Conservation (phyloP, 495 filamentous ascomycete species). For the Penicillium paxilli region DNA sequence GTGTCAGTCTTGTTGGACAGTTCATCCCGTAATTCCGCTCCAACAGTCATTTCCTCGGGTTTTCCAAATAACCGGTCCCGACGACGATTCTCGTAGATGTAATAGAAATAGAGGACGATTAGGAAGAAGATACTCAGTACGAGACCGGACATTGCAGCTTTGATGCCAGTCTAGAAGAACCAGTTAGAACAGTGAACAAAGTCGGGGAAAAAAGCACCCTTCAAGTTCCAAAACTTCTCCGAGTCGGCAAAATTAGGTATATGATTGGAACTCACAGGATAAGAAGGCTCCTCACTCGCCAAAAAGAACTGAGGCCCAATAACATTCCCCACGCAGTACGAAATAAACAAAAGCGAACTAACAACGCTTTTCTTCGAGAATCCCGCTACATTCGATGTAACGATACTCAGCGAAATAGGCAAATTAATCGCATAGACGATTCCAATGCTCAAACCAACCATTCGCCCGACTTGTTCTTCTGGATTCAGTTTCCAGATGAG, state of each 20-base stretch:
- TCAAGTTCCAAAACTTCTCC: background rate
- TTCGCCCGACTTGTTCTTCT: slow-evolving; percentile 48
- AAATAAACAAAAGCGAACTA: slow-evolving; percentile 29
- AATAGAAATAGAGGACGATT: slow-evolving; percentile 25
- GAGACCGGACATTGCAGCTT: slow-evolving; percentile 31
- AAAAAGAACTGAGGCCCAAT: slow-evolving; percentile 40
- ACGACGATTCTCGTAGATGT: slow-evolving; percentile 29
- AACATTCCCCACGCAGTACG: slow-evolving; percentile 57
- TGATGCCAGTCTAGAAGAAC: slow-evolving; percentile 32
- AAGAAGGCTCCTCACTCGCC: slow-evolving; percentile 31
- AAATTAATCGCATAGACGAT: slow-evolving; percentile 54
- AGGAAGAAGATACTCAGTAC: slow-evolving; percentile 30
- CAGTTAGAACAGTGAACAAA: background rate
- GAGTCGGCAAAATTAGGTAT: too few relatives aligned
- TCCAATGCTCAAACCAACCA: slow-evolving; percentile 55
- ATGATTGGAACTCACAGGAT: slow-evolving; percentile 31
- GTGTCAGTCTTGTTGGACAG: slow-evolving; percentile 36
- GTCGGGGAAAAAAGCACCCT: background rate
- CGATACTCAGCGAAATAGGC: slow-evolving; percentile 54
- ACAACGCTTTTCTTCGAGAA: slow-evolving; percentile 31
- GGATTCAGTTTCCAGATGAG: slow-evolving; percentile 60
- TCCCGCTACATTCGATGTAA: slow-evolving; percentile 59
- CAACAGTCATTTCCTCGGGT: slow-evolving; percentile 22
- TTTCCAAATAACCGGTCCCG: slow-evolving; percentile 27
- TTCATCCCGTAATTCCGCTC: slow-evolving; percentile 27